Conservation (phyloP, 1,139 yeast genomes). For the Kodamaea anthophila region DNA sequence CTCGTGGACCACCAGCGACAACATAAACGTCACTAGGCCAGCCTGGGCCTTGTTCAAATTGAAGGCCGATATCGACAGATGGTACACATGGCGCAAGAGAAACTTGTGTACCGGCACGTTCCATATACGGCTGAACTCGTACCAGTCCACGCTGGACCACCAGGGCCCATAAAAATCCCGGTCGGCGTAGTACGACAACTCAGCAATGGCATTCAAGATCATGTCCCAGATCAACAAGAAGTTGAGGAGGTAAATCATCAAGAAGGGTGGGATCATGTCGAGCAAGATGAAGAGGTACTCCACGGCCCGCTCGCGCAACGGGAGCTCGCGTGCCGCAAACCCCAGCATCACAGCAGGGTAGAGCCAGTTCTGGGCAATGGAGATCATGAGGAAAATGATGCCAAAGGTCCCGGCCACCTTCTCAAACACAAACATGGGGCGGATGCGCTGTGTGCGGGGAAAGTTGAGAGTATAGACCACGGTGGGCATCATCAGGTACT, state of each 20-base stretch:
- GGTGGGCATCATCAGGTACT: slow-evolving; percentile 86
- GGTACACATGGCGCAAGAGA: slow-evolving; percentile 87
- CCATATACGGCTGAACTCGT: slow-evolving; percentile 91
- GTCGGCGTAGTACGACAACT: slow-evolving; percentile 78
- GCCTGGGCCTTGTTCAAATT: slow-evolving; percentile 62
- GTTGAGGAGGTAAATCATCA: slow-evolving; percentile 64
- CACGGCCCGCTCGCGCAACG: slow-evolving; percentile 37
- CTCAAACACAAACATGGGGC: slow-evolving; percentile 65
- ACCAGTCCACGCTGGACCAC: slow-evolving; percentile 98
- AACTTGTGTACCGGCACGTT: slow-evolving; percentile 93
- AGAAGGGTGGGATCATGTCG: slow-evolving; percentile 77
- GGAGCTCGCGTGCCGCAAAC: slow-evolving; percentile 39
- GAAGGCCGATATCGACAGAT: slow-evolving; percentile 76
- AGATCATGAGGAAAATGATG: slow-evolving; percentile 73
- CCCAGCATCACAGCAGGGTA: slow-evolving; percentile 72
- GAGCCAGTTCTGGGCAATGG: slow-evolving; percentile 70
- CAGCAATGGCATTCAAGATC: slow-evolving; percentile 83
- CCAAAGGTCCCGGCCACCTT: slow-evolving; percentile 82
- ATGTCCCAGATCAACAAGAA: slow-evolving; percentile 95
- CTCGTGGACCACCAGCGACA: slow-evolving; percentile 84
- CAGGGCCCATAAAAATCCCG: slow-evolving; percentile 91
- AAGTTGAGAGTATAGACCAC: slow-evolving; percentile 73
- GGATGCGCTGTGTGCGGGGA: slow-evolving; percentile 66
- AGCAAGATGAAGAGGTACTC: slow-evolving; percentile 58
- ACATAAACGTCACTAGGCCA: slow-evolving; percentile 70